Evolutionary conservation across 768 basidiomycete species (phyloP), one percentile per base, ranked within the genome.

Genomic region (Tulasnella sp.): DNA sequence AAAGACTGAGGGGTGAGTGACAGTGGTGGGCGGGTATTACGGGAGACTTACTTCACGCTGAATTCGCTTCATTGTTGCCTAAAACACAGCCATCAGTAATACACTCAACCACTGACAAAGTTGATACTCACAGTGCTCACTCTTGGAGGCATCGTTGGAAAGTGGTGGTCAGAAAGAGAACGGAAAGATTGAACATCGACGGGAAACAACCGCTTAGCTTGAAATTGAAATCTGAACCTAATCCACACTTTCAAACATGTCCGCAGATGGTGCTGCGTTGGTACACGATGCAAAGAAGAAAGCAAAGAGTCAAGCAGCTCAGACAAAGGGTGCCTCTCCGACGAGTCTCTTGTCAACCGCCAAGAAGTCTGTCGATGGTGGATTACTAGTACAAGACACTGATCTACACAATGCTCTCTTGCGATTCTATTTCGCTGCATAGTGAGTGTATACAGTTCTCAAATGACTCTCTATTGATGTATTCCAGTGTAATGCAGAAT

Each of bases 61-160:
- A 34, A 90, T 89, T 37, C 86, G 81, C 67, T 86, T 89, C 58
- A 85, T 64, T 5, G 86, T 83, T 22, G 49, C 49, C 49, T 51
- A 29, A 32, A 31, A n/a, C n/a, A n/a, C n/a, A n/a, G n/a, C n/a
- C n/a, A n/a, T n/a, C n/a, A n/a, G n/a, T n/a, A n/a, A n/a, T n/a
- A n/a, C n/a, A n/a, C n/a, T n/a, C n/a, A n/a, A n/a, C n/a, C n/a
- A n/a, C n/a, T n/a, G n/a, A n/a, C n/a, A n/a, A n/a, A n/a, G n/a
- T n/a, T n/a, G n/a, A n/a, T n/a, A n/a, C n/a, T n/a, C n/a, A n/a
- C n/a, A n/a, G n/a, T n/a, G n/a, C n/a, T n/a, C n/a, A n/a, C n/a
- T n/a, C n/a, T n/a, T n/a, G n/a, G n/a, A n/a, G n/a, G n/a, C n/a
- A n/a, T n/a, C n/a, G n/a, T n/a, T n/a, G n/a, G n/a, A n/a, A n/a